A percentile compares a stretch with the other conserved stretches of the same genome.
Conservation (phyloP, 148 eudicot species). For the Salicornia ramosissima region DNA sequence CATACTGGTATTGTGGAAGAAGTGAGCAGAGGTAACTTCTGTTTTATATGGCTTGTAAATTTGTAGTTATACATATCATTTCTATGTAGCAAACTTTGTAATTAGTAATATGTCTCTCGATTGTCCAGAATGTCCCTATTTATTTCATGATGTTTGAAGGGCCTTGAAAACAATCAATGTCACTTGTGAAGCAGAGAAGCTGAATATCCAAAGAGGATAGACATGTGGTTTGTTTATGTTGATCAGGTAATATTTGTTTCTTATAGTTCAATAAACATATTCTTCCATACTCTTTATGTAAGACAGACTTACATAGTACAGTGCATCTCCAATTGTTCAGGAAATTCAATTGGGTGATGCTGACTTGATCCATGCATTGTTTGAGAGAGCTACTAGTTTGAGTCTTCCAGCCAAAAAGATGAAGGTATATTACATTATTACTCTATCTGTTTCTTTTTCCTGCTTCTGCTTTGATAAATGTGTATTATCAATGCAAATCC, state of each 20-base stretch:
- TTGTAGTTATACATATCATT: no score
- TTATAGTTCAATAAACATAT: neutral
- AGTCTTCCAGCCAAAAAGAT: slow-evolving; percentile 83
- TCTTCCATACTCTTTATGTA: neutral
- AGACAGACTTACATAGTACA: neutral
- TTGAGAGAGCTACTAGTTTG: slow-evolving; percentile 77
- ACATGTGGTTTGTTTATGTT: slow-evolving; percentile 81
- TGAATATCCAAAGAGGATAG: slow-evolving; percentile 72
- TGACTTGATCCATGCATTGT: slow-evolving; percentile 68
- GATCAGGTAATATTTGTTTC: slow-evolving; percentile 55
- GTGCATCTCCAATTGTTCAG: slow-evolving; percentile 33
- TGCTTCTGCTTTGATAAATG: no score
- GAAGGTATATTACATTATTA: no score
- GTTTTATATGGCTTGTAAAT: no score
- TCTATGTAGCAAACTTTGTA: no score
- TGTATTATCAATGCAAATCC: no score
- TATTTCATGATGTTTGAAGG: slow-evolving; percentile 54
- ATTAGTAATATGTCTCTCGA: no score
- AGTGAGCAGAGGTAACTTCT: no score
- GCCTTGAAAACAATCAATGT: slow-evolving; percentile 83
- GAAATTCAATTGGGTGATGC: slow-evolving; percentile 74
- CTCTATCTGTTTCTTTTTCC: no score
- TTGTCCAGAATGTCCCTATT: no score
- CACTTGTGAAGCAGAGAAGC: slow-evolving; percentile 77
- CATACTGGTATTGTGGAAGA: no score